phyloP scores from a whole-genome alignment of 176 grass and related monocot genomes.

The Eleusine indica region DNA sequence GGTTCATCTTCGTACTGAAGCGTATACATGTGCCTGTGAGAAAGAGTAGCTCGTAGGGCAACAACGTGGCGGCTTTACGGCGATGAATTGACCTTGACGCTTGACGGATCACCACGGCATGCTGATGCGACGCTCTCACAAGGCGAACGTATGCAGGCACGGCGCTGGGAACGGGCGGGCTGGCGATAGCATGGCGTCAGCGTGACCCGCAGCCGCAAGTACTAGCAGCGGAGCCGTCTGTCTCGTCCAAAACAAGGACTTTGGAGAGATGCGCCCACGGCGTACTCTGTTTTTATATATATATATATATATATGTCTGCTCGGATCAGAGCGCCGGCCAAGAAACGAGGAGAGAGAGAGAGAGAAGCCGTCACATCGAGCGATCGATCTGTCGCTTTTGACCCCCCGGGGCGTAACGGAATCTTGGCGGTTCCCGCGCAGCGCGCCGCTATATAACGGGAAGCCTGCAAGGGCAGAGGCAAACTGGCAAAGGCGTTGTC shows the following conservation, averaged over 20 bases:
- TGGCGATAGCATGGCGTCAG: conserved; percentile 55
- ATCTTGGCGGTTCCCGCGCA: conserved; percentile 7
- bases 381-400: conserved; percentile 34
- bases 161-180: neutral
- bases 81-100: neutral
- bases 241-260: neutral
- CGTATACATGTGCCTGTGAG: neutral
- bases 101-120: neutral
- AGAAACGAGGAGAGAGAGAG: neutral
- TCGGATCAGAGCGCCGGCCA: neutral
- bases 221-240: neutral
- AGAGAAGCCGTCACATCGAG: neutral
- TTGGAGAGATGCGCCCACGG: neutral
- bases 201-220: conserved; percentile 30
- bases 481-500: neutral
- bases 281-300: neutral
- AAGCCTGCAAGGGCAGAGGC: neutral
- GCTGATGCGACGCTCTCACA: conserved; percentile 58
- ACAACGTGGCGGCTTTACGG: conserved; percentile 15
- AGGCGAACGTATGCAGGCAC: conserved; percentile 40
- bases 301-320: neutral
- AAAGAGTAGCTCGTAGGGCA: neutral
- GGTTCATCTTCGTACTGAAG: no score
- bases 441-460: neutral
- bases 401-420: conserved; percentile 25